Base-by-base conservation (phyloP, 139 green algal genomes). In the Deuterostichococcus epilithicus region DNA sequence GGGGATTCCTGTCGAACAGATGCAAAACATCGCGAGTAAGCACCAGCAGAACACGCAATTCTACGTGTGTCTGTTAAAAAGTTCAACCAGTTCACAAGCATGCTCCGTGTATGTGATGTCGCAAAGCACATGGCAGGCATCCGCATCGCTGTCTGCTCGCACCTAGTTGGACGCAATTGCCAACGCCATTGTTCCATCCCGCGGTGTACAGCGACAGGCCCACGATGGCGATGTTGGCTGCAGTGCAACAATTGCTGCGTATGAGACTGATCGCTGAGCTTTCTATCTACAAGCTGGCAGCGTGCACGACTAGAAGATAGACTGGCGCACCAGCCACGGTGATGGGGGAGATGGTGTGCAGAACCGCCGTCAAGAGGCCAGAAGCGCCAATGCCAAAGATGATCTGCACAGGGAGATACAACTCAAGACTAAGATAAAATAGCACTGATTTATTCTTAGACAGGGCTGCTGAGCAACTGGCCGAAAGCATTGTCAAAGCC, bases 161-260 rank as follows among this genome's bases (percentile, higher is more conserved):
- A 63, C 52, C 52, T 28, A 72, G 10, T 80, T 92, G 82, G n/a
- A 85, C 45, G 80, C 88, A 92, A 35, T 22, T 36, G 0, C 78
- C 83, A 30, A 92, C 77, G 38, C 65, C 34, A n/a, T 74, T 81
- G 52, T 63, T 63, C 59, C 76, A 82, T 34, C 80, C 82, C 2
- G 59, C 28, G 22, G 6, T 59, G 60, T 82, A 81, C 18, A 86
- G 81, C 20, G 78, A 68, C 28, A 83, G 80, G 4, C 81, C 81
- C 36, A 84, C 71, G 32, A 90, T 80, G 35, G 76, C 78, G 2
- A 90, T 90, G 81, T 88, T 90, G 38, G 77, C 81, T 28, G 85
- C 47, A 63, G 18, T 23, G 6, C 18, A 39, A 72, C 15, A 33
- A 73, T 45, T 3, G 28, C 33, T 30, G 28, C 23, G 65, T 23